Evolutionary conservation across 352 stramenopile species (phyloP).

Genomic region (Phytophthora sp.): DNA sequence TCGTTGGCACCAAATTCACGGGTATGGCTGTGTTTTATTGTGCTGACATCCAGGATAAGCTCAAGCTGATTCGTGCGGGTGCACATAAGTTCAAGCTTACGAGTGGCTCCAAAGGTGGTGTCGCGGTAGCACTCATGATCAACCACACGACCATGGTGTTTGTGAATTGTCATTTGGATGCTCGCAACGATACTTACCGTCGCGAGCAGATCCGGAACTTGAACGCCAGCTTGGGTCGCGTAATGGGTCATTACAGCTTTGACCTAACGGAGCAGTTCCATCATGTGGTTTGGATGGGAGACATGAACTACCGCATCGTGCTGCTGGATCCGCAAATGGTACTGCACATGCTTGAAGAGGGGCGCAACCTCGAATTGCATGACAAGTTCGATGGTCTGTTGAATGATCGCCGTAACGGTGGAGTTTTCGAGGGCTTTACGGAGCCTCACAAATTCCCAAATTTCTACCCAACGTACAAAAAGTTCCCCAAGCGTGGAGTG

Average conservation of each 20-base stretch:
- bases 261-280: constrained; percentile 90
- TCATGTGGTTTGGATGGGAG: constrained; percentile 91
- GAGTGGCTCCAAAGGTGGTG: constrained; percentile 81
- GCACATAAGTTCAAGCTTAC: constrained; percentile 86
- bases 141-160: constrained; percentile 86
- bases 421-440: constrained; percentile 82
- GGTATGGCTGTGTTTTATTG: constrained; percentile 83
- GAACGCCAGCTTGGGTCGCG: constrained; percentile 73
- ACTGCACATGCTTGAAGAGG: constrained; percentile 80
- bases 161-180: constrained; percentile 87
- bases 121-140: constrained; percentile 75
- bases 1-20: constrained; percentile 88
- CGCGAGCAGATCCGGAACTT: constrained; percentile 86
- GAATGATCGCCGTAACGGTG: constrained; percentile 74
- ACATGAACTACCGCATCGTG: constrained; percentile 90
- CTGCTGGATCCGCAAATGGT: constrained; percentile 76
- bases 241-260: constrained; percentile 84
- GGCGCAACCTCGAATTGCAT: constrained; percentile 76
- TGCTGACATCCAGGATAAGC: constrained; percentile 51
- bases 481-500: constrained; percentile 72
- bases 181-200: constrained; percentile 77
- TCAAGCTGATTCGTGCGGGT: constrained; percentile 77
- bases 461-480: constrained; percentile 92
- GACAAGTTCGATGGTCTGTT: constrained; percentile 87
- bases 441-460: constrained; percentile 87